phyloP scores from a whole-genome alignment of 2,329 filamentous ascomycete genomes.

The Fusarium floridanum region DNA sequence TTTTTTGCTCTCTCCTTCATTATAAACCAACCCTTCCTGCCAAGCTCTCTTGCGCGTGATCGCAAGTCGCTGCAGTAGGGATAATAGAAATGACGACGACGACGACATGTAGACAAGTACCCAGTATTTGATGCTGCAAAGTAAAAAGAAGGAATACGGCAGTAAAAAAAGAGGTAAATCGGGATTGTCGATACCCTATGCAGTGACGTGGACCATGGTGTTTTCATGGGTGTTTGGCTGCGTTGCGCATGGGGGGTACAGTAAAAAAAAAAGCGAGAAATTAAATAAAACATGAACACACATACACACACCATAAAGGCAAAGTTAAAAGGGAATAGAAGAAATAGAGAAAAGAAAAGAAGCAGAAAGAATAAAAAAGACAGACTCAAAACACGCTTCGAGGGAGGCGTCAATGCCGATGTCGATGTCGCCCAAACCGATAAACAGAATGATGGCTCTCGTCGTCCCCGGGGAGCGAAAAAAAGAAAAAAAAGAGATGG shows the following conservation, averaged over 20 bases:
- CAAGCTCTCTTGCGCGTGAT: neutral
- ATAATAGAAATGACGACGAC: constrained; percentile 9
- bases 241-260: neutral
- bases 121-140: constrained; percentile 14
- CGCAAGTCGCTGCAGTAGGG: neutral
- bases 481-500: constrained; percentile 7
- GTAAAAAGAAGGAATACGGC: neutral
- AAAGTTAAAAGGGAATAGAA: constrained; percentile 21
- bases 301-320: neutral
- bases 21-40: neutral
- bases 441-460: constrained; percentile 34
- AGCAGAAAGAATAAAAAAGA: constrained; percentile 17
- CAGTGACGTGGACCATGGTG: neutral
- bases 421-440: constrained; percentile 19
- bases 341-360: neutral
- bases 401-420: constrained; percentile 13
- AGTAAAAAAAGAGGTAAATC: constrained; percentile 13
- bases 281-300: neutral
- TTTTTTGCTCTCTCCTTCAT: neutral
- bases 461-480: constrained; percentile 27
- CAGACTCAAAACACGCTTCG: constrained; percentile 24
- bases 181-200: constrained; percentile 19
- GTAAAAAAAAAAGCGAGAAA: neutral
- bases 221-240: neutral
- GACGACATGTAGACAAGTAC: neutral